These are phyloP conservation scores for Aspergillus mulundensis DNA, from an alignment of 495 filamentous ascomycete species.

Conservation along the genomic window DNA sequence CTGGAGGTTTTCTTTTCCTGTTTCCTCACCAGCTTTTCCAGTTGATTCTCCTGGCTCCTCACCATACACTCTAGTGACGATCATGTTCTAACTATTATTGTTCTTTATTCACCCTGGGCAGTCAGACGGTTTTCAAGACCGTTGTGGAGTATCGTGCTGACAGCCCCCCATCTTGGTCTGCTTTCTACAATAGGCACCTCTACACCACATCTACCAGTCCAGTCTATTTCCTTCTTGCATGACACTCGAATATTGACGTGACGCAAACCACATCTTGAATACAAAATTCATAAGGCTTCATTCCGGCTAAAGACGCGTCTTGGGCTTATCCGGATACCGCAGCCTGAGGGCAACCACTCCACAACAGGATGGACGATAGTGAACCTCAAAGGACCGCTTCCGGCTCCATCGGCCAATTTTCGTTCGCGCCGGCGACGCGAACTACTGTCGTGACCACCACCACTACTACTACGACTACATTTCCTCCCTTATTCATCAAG, in stretches of 20 bases:
- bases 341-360: conserved; percentile 14
- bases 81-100: conserved; percentile 19
- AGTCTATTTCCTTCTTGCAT: not conserved
- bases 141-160: conserved; percentile 19
- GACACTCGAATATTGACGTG: not conserved
- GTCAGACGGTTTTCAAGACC: conserved; percentile 27
- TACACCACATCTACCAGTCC: not conserved
- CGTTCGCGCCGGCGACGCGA: conserved; percentile 66
- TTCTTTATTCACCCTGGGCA: conserved; percentile 12
- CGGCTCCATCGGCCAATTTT: conserved; percentile 57
- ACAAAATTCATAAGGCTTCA: not conserved
- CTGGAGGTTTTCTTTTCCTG: conserved; percentile 23
- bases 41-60: conserved; percentile 8
- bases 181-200: conserved; percentile 10
- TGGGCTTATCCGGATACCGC: not conserved
- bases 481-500: conserved; percentile 76
- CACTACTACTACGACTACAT: conserved; percentile 85
- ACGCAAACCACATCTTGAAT: not conserved
- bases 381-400: conserved; percentile 22
- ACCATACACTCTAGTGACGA: conserved; percentile 5
- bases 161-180: conserved; percentile 19
- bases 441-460: conserved; percentile 87
- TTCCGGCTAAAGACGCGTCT: conserved; percentile 22
- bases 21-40: conserved; percentile 15
- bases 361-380: conserved; percentile 32